A percentile compares a stretch with the other conserved stretches of the same genome.
Evolutionary conservation across 179 eudicot genomes (phyloP).

Genomic region (Spergularia azorica): DNA sequence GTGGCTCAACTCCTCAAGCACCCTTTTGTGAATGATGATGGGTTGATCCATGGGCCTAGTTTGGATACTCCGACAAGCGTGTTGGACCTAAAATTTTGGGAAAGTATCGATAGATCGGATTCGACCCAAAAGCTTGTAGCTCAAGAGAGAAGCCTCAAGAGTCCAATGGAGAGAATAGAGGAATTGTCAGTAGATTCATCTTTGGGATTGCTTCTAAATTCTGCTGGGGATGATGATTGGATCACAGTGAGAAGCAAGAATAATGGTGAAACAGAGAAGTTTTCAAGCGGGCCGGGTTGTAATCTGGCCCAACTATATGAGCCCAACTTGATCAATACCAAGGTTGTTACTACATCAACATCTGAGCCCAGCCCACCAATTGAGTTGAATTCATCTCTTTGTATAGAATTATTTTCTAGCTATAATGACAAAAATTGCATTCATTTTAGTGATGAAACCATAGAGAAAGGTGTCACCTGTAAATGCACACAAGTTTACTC

Average conservation of each 20-base stretch:
- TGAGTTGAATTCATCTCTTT: slow-evolving; percentile 6
- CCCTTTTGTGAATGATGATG: slow-evolving; percentile 29
- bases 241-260: slow-evolving; percentile 35
- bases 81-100: slow-evolving; percentile 31
- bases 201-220: slow-evolving; percentile 7
- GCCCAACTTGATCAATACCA: slow-evolving; percentile 8
- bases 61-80: slow-evolving; percentile 37
- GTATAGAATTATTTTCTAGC: neutral
- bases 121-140: neutral
- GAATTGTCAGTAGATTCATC: slow-evolving; percentile 20
- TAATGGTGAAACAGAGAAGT: neutral
- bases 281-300: neutral
- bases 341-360: neutral
- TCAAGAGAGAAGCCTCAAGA: slow-evolving; percentile 2
- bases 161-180: slow-evolving; percentile 20
- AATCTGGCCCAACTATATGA: neutral
- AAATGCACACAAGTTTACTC: slow-evolving; percentile 7
- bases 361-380: neutral
- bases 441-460: neutral
- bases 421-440: neutral
- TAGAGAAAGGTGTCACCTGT: neutral
- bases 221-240: slow-evolving; percentile 34
- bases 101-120: slow-evolving; percentile 1
- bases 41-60: slow-evolving; percentile 15
- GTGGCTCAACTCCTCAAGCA: slow-evolving; percentile 38